Evolutionary conservation across 2,329 filamentous ascomycete genomes (phyloP).

Genomic region (Aspergillus bombycis): DNA sequence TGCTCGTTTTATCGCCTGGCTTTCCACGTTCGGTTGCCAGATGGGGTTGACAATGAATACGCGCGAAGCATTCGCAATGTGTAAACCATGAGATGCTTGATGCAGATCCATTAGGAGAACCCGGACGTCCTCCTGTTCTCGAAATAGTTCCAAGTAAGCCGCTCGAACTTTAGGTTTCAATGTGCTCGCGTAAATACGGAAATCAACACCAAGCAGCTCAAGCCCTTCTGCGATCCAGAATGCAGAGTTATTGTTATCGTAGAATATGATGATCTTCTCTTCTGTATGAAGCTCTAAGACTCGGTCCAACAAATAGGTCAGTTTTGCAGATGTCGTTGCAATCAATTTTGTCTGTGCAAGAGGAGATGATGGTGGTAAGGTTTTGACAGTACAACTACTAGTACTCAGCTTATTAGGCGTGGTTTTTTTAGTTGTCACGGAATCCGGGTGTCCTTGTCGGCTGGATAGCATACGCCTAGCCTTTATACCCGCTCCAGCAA

Average conservation of each 20-base stretch:
- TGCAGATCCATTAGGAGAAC: slow-evolving; percentile 90
- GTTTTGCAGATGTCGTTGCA: slow-evolving; percentile 84
- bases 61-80: slow-evolving; percentile 79
- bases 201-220: slow-evolving; percentile 68
- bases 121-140: slow-evolving; percentile 67
- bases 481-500: slow-evolving; percentile 46
- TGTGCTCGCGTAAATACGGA: slow-evolving; percentile 59
- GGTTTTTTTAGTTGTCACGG: slow-evolving; percentile 18
- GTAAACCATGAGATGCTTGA: slow-evolving; percentile 84
- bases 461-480: slow-evolving; percentile 33
- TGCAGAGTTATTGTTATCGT: slow-evolving; percentile 83
- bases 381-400: slow-evolving; percentile 27
- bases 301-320: slow-evolving; percentile 79
- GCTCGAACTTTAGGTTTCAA: slow-evolving; percentile 67
- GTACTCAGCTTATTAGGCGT: slow-evolving; percentile 29
- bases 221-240: slow-evolving; percentile 83
- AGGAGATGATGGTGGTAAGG: slow-evolving; percentile 48
- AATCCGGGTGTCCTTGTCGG: slow-evolving; percentile 23
- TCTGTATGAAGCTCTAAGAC: slow-evolving; percentile 67
- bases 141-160: slow-evolving; percentile 79
- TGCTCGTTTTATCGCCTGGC: slow-evolving; percentile 87
- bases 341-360: slow-evolving; percentile 65
- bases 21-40: slow-evolving; percentile 80
- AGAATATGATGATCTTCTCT: slow-evolving; percentile 92
- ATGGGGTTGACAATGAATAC: slow-evolving; percentile 91